Base-by-base conservation (phyloP, 2,329 filamentous ascomycete genomes). In the Moelleriella libera region DNA sequence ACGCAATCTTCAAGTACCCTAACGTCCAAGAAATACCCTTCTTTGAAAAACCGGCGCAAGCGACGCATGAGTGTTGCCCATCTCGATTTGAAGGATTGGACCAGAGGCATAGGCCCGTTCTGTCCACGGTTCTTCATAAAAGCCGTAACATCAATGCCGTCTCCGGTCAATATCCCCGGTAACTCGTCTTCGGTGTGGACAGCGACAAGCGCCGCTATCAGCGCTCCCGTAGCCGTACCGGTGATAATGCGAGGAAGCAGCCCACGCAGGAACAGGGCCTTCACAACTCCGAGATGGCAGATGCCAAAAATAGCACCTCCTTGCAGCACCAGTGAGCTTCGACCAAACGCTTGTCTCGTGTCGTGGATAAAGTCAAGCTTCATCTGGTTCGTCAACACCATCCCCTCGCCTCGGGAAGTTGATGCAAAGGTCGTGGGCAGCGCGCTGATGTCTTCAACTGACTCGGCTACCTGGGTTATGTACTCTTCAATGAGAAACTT, bases 401-500 rank as follows among this genome's bases (percentile, higher is more conserved):
- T 59, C 2, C 57, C 63, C 31, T 55, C 63, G n/a, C 61, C 61
- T 50, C 67, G 63, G 11, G 55, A 41, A 34, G 55, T 53, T 0
- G 55, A 53, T 1, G 55, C 66, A 0, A 72, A 68, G 14, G 70
- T 71, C 0, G 78, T 82, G 21, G 83, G 80, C 46, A 87, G 71
- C 21, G 62, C 68, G 30, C 81, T 82, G 39, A 96, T 82, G 58
- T 89, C 82, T 51, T 85, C 78, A 47, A 95, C 79, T 2, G 86
- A 83, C 49, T 84, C 77, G n/a, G 84, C 84, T 37, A 94, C 82
- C 59, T 90, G 82, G 1, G 82, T 81, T 51, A 94, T 82, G 59
- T 96, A 96, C 63, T 94, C 85, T 59, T 95, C 88, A 51, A 96
- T 94, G 44, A 95, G 68, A 47, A 85, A 77, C 62, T 96, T 96